A percentile compares a stretch with the other conserved stretches of the same genome.
Conservation (phyloP, 768 basidiomycete species). For the Leccinellum luteum region DNA sequence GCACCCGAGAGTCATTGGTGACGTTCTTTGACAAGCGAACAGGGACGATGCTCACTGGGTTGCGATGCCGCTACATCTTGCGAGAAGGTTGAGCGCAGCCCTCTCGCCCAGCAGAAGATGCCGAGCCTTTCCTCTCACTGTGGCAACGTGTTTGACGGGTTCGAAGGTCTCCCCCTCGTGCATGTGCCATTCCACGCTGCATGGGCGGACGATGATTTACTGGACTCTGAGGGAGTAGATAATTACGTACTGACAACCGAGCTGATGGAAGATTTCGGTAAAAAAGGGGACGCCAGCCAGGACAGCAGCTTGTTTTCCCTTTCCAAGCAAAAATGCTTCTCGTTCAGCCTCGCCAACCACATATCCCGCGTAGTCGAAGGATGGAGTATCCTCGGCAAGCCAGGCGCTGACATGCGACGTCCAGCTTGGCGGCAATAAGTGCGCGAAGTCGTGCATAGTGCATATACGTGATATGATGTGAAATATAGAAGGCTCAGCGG, state of each 20-base stretch:
- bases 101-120: slow-evolving; percentile 89
- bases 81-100: slow-evolving; percentile 88
- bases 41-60: slow-evolving; percentile 62
- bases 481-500: neutral
- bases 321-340: slow-evolving; percentile 87
- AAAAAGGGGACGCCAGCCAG: slow-evolving; percentile 96
- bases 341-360: slow-evolving; percentile 90
- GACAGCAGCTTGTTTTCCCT: slow-evolving; percentile 74
- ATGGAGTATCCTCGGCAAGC: slow-evolving; percentile 92
- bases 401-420: slow-evolving; percentile 74
- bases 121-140: slow-evolving; percentile 85
- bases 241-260: slow-evolving; percentile 83
- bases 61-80: slow-evolving; percentile 95
- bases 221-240: no score
- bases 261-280: slow-evolving; percentile 84
- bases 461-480: neutral
- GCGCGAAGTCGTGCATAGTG: slow-evolving; percentile 21
- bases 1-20: neutral
- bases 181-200: slow-evolving; percentile 92
- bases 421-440: slow-evolving; percentile 95
- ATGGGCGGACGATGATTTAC: neutral
- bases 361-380: slow-evolving; percentile 95
- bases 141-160: slow-evolving; percentile 83
- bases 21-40: neutral
- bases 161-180: slow-evolving; percentile 80